A percentile compares a stretch with the other conserved stretches of the same genome.
Evolutionary conservation across 208 protist species (phyloP).

Genomic region (Strigomonas culicis): DNA sequence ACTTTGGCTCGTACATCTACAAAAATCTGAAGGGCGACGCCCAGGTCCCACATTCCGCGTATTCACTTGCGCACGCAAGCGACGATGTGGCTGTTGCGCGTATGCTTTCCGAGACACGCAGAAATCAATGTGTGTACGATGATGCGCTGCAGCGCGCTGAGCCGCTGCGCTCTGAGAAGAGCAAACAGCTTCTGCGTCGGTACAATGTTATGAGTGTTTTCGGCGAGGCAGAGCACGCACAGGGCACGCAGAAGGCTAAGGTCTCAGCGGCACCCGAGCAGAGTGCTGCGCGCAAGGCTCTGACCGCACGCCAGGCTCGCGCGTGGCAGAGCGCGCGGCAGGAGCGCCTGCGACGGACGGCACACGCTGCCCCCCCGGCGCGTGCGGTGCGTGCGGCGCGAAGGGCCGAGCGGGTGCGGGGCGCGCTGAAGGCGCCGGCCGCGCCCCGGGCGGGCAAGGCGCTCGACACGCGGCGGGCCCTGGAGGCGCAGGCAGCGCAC

Average conservation of each 20-base stretch:
- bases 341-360: background rate
- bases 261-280: background rate
- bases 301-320: background rate
- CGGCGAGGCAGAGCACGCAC: background rate
- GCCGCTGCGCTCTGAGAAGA: conserved; percentile 30
- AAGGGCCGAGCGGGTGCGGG: background rate
- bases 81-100: conserved; percentile 58
- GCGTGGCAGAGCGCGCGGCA: background rate
- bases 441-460: background rate
- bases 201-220: conserved; percentile 18
- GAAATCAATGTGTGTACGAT: conserved; percentile 67
- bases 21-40: conserved; percentile 8
- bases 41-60: conserved; percentile 30
- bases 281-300: background rate
- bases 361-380: no score
- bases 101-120: conserved; percentile 55
- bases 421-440: background rate
- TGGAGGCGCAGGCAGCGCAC: background rate
- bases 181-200: conserved; percentile 17
- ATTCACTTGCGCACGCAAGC: conserved; percentile 33
- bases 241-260: background rate
- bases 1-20: conserved; percentile 41
- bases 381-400: no score
- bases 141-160: conserved; percentile 56
- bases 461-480: background rate